These are phyloP conservation scores for Sclerotinia borealis DNA, from an alignment of 2,329 filamentous ascomycete genomes.

Conservation along the genomic window DNA sequence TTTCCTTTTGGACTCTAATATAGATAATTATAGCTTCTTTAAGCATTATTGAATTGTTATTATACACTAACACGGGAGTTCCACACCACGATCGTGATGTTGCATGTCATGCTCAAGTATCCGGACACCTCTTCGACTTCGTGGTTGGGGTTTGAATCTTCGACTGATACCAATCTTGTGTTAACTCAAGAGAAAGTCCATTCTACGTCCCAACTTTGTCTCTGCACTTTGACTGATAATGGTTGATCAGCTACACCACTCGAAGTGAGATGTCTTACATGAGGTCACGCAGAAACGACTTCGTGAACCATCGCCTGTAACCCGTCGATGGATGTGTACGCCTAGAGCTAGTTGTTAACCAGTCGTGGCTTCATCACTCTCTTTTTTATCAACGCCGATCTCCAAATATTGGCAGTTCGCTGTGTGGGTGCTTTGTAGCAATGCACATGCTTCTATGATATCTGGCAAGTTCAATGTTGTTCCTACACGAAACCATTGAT, in stretches of 20 bases:
- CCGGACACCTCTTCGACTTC: not conserved
- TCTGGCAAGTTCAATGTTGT: not conserved
- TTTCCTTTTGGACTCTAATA: not conserved
- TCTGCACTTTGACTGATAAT: not conserved
- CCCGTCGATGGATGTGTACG: accelerated
- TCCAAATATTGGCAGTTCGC: not conserved
- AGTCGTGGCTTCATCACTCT: not conserved
- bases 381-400: not conserved
- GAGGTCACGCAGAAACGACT: not conserved
- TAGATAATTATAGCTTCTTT: not conserved
- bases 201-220: not conserved
- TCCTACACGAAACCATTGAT: not conserved
- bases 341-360: not conserved
- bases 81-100: not conserved
- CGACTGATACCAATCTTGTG: not conserved
- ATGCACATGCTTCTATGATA: not conserved
- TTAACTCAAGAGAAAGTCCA: not conserved
- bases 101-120: not conserved
- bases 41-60: not conserved
- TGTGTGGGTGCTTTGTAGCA: not conserved
- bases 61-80: not conserved
- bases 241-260: not conserved
- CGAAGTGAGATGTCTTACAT: not conserved
- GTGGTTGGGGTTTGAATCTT: not conserved
- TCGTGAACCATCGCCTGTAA: not conserved